phyloP scores from a whole-genome alignment of 2,329 filamentous ascomycete genomes.

The Endocalyx cinctus region DNA sequence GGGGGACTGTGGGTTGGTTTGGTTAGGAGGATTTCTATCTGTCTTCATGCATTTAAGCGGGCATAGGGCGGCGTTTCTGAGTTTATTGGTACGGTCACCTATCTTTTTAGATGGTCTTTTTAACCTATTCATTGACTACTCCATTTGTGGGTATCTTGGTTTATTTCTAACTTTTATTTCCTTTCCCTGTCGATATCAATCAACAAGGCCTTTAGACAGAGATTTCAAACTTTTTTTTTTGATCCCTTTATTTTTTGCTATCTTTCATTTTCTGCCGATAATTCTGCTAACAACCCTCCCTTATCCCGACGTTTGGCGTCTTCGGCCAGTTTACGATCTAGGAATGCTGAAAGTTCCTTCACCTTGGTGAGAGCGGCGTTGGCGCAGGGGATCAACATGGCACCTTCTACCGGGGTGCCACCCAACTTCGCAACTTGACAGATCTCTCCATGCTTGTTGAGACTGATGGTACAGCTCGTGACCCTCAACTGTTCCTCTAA shows the following conservation, averaged over 20 bases:
- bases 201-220: no score
- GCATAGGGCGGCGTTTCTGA: no score
- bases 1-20: no score
- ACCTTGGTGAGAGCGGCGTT: constrained; percentile 72
- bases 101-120: no score
- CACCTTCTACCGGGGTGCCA: constrained; percentile 75
- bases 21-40: no score
- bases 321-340: constrained; percentile 69
- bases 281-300: constrained; percentile 72
- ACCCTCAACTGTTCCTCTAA: constrained; percentile 73
- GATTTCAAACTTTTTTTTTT: constrained; percentile 16
- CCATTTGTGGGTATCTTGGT: constrained; percentile 32
- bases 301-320: constrained; percentile 75
- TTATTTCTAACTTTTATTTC: constrained; percentile 14
- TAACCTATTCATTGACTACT: no score
- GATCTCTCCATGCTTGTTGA: constrained; percentile 86
- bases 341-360: constrained; percentile 69
- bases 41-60: no score
- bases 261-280: constrained; percentile 80
- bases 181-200: no score
- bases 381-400: constrained; percentile 71
- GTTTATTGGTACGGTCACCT: no score
- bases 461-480: constrained; percentile 72
- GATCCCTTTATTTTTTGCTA: constrained; percentile 32
- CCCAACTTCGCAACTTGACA: constrained; percentile 90